A percentile compares a stretch with the other conserved stretches of the same genome.
These are phyloP conservation scores for Anastatica hierochuntica DNA, from an alignment of 345 rosid species.

Conservation along the genomic window DNA sequence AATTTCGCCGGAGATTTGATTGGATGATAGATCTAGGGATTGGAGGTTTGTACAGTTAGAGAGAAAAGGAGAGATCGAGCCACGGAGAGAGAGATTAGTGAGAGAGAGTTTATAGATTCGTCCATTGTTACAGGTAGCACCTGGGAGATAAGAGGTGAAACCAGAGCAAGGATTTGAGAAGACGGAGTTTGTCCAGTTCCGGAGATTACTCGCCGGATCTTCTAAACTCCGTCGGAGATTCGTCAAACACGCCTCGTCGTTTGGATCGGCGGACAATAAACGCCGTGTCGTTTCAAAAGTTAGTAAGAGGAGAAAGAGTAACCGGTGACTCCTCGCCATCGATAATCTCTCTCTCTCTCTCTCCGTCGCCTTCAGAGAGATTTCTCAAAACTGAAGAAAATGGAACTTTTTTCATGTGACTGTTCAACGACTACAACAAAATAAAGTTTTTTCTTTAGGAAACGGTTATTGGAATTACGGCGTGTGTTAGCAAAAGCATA, in stretches of 20 bases:
- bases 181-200: constrained; percentile 60
- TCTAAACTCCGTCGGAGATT: constrained; percentile 43
- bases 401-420: no score
- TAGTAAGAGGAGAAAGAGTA: constrained; percentile 28
- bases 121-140: constrained; percentile 90
- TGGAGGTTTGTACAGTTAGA: constrained; percentile 92
- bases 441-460: no score
- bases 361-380: constrained; percentile 3
- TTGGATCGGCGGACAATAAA: constrained; percentile 45
- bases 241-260: constrained; percentile 61
- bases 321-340: constrained; percentile 26
- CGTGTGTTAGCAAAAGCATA: no score
- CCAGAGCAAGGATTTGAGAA: constrained; percentile 70
- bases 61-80: constrained; percentile 68
- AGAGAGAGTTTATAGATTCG: constrained; percentile 90
- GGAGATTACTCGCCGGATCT: constrained; percentile 61
- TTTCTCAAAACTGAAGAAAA: no score
- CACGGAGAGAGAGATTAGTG: constrained; percentile 64
- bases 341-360: neutral
- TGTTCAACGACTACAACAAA: no score
- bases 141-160: constrained; percentile 68
- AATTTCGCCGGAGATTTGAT: constrained; percentile 60
- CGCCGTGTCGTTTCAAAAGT: constrained; percentile 21
- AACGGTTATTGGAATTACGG: no score
- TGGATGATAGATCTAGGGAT: constrained; percentile 82